Percentiles rank a stretch among this genome's conserved stretches.
phyloP scores from a whole-genome alignment of 2,329 filamentous ascomycete genomes.

The Trichoderma endophyticum region DNA sequence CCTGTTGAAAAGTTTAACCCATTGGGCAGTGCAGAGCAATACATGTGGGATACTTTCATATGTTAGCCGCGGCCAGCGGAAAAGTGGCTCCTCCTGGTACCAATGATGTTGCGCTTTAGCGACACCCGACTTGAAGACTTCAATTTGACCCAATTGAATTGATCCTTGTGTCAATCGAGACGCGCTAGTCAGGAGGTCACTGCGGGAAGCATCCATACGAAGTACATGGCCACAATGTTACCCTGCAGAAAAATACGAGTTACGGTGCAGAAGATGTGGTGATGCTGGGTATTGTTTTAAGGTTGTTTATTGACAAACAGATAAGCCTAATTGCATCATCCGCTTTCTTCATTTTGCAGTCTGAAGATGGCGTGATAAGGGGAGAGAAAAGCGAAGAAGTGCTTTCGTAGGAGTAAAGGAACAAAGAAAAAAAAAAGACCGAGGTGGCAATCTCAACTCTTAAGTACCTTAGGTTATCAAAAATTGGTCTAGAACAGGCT shows the following conservation, averaged over 20 bases:
- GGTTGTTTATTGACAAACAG: not conserved
- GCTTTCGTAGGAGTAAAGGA: not conserved
- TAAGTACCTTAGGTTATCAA: not conserved
- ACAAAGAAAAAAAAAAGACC: not conserved
- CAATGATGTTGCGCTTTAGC: not conserved
- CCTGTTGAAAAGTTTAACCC: constrained; percentile 14
- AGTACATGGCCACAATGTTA: not conserved
- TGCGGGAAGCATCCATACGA: not conserved
- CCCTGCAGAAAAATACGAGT: constrained; percentile 1
- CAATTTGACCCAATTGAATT: not conserved
- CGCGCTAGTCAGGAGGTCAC: constrained; percentile 9
- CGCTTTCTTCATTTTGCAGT: not conserved
- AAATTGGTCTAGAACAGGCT: not conserved
- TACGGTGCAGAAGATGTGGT: not conserved
- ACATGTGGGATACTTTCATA: constrained; percentile 5
- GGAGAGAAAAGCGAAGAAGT: not conserved
- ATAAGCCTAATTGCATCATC: not conserved
- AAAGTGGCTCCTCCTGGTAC: not conserved
- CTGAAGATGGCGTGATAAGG: not conserved
- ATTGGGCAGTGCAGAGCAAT: not conserved
- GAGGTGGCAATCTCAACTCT: not conserved
- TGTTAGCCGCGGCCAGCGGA: not conserved
- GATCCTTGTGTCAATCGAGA: constrained; percentile 9
- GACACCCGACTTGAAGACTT: not conserved
- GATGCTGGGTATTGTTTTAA: not conserved